Conservation (phyloP, 2,329 filamentous ascomycete species). For the Penicillium decumbens region DNA sequence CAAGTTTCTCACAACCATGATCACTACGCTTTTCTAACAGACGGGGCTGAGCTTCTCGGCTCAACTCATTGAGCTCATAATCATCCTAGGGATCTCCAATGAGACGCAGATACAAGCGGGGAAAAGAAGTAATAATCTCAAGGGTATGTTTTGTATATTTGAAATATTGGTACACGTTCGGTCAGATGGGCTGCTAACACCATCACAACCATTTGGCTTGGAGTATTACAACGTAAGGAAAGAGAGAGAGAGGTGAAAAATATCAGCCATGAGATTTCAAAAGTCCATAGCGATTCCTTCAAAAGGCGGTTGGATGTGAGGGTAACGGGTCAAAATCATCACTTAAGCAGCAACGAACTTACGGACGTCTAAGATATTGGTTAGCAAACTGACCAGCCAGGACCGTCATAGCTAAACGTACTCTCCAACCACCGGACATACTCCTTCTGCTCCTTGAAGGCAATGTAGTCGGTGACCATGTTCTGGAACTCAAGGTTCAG, state of each 20-base stretch:
- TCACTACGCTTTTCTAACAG: too few species aligned
- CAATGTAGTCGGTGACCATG: slow-evolving; percentile 94
- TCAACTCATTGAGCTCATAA: too few species aligned
- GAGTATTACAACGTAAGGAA: slow-evolving; percentile 1
- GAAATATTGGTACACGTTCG: slow-evolving; percentile 6
- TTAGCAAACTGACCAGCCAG: slow-evolving; percentile 20
- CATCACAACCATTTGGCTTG: slow-evolving; percentile 1
- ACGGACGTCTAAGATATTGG: slow-evolving; percentile 61
- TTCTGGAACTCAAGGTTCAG: slow-evolving; percentile 80
- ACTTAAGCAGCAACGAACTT: slow-evolving; percentile 68
- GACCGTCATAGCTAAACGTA: slow-evolving; percentile 32
- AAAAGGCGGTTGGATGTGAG: not conserved
- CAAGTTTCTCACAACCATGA: not conserved
- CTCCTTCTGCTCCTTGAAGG: slow-evolving; percentile 97
- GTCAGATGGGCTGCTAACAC: not conserved
- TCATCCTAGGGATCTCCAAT: too few species aligned
- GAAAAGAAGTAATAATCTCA: not conserved
- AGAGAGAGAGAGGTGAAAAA: not conserved
- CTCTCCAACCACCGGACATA: slow-evolving; percentile 83
- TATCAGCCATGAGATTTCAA: not conserved
- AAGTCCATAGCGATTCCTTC: not conserved
- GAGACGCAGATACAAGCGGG: too few species aligned
- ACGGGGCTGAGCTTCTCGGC: too few species aligned
- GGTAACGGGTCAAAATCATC: not conserved
- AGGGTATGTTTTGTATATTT: slow-evolving; percentile 2